These are phyloP conservation scores for Letharia columbiana DNA, from an alignment of 495 filamentous ascomycete species.

Conservation along the genomic window DNA sequence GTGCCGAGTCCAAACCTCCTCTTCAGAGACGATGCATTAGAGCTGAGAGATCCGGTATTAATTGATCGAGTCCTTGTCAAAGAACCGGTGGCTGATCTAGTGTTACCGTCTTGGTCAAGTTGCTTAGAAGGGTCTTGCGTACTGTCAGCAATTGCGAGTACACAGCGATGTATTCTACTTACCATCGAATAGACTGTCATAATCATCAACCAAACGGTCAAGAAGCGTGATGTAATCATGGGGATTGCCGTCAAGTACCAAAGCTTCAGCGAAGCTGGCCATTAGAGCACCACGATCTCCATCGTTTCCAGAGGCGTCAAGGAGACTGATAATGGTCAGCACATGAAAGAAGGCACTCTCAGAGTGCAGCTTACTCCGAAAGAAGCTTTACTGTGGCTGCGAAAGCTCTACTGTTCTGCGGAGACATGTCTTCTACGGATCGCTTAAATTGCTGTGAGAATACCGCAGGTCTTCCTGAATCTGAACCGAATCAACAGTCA, in stretches of 20 bases:
- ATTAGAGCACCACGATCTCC: conserved; percentile 86
- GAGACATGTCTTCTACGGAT: conserved; percentile 69
- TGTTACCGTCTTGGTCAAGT: conserved; percentile 5
- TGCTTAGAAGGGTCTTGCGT: conserved; percentile 24
- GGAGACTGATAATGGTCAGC: conserved; percentile 34
- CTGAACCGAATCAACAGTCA: conserved; percentile 17
- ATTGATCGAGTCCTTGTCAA: conserved; percentile 40
- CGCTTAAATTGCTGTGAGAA: conserved; percentile 81
- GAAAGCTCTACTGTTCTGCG: conserved; percentile 87
- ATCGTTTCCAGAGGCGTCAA: conserved; percentile 91
- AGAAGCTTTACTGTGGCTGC: conserved; percentile 76
- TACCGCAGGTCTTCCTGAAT: conserved; percentile 34
- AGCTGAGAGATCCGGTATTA: conserved; percentile 51
- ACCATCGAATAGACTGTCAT: conserved; percentile 73
- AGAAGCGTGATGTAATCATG: conserved; percentile 82
- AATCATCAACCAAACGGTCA: conserved; percentile 88
- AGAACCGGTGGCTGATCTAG: conserved; percentile 33
- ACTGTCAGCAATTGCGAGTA: neutral
- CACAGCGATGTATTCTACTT: neutral
- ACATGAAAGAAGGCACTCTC: neutral
- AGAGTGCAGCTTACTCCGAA: conserved; percentile 41
- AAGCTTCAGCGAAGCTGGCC: conserved; percentile 79
- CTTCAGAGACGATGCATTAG: conserved; percentile 75
- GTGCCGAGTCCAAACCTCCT: conserved; percentile 72
- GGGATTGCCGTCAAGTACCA: conserved; percentile 67